Conservation (phyloP, 768 basidiomycete genomes). For the Trichaptum fuscoviolaceum region DNA sequence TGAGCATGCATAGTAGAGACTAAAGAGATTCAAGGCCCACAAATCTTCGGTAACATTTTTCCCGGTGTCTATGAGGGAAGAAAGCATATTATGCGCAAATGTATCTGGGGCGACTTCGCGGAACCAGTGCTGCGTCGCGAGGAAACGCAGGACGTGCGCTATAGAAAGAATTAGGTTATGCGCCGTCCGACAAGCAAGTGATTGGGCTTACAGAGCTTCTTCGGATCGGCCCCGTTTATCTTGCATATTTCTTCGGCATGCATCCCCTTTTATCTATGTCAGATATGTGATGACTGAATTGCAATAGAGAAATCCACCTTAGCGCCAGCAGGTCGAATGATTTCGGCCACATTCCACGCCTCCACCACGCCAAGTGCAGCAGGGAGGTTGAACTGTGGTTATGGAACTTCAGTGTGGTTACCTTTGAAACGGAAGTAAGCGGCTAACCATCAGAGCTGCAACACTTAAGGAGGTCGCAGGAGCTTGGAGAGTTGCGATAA, state of each 20-base stretch:
- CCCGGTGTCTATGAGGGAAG: constrained; percentile 15
- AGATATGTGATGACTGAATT: neutral
- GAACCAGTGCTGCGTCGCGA: constrained; percentile 18
- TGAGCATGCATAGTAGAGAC: neutral
- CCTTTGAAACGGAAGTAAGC: neutral
- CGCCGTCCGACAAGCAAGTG: neutral
- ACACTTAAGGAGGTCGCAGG: neutral
- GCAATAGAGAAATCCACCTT: neutral
- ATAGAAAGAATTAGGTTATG: constrained; percentile 9
- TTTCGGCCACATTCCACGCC: constrained; percentile 11
- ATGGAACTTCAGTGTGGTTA: neutral
- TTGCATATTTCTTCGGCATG: constrained; percentile 9
- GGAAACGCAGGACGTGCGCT: constrained; percentile 8
- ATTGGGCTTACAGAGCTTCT: constrained; percentile 12
- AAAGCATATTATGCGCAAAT: constrained; percentile 17
- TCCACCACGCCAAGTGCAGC: constrained; percentile 5
- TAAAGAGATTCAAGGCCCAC: constrained; percentile 29
- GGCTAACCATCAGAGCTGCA: neutral
- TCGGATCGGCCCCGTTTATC: constrained; percentile 4
- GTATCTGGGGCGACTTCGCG: constrained; percentile 17
- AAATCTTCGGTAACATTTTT: constrained; percentile 25
- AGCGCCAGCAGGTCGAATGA: constrained; percentile 12
- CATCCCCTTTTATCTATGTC: constrained; percentile 8
- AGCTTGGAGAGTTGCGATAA: neutral
- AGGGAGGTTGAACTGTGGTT: constrained; percentile 4